Evolutionary conservation across 129 eudicot genomes (phyloP).

Genomic region (Glebionis coronaria): DNA sequence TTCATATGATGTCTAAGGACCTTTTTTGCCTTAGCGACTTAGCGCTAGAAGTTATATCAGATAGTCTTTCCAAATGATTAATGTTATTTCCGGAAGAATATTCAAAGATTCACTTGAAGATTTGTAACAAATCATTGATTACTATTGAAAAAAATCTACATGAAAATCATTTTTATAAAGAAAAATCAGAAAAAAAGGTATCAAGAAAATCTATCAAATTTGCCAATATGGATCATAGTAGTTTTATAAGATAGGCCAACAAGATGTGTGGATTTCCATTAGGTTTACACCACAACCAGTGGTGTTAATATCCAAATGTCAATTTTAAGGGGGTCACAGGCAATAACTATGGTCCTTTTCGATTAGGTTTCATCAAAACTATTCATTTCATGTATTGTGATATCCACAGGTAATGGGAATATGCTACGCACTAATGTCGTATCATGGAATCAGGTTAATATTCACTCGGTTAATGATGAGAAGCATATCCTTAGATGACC

Average conservation of each 20-base stretch:
- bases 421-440: constrained; percentile 29
- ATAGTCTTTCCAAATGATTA: neutral
- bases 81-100: too few species aligned
- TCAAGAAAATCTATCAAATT: too few species aligned
- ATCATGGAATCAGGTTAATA: constrained; percentile 22
- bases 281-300: constrained; percentile 28
- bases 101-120: too few species aligned
- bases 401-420: constrained; percentile 18
- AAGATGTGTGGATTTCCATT: constrained; percentile 30
- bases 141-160: too few species aligned
- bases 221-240: too few species aligned
- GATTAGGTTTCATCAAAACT: constrained; percentile 31
- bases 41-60: neutral
- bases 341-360: constrained; percentile 34
- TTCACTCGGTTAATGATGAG: constrained; percentile 9
- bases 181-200: too few species aligned
- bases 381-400: constrained; percentile 17
- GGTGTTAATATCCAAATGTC: constrained; percentile 19
- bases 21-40: neutral
- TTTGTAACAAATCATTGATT: too few species aligned
- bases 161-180: too few species aligned
- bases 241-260: constrained; percentile 8
- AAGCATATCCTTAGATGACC: constrained; percentile 18
- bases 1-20: too few species aligned
- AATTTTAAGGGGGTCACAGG: constrained; percentile 18